Evolutionary conservation across 2,329 filamentous ascomycete species (phyloP).

Genomic region (Fusarium hostae): DNA sequence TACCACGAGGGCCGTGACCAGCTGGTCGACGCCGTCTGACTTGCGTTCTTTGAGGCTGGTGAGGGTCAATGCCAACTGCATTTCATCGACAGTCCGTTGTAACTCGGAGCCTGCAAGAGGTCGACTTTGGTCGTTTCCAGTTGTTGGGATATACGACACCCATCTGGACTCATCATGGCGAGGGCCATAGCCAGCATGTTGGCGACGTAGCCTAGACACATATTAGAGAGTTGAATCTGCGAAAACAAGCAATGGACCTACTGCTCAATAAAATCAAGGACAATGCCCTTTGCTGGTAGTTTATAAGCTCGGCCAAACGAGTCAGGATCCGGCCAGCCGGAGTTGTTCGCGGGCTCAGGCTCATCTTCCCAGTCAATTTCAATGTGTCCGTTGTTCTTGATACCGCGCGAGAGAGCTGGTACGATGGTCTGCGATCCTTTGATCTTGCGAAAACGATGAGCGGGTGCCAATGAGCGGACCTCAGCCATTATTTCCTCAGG

Average conservation of each 20-base stretch:
- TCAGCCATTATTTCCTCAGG: constrained; percentile 77
- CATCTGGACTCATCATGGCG: constrained; percentile 47
- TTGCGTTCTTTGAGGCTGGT: constrained; percentile 64
- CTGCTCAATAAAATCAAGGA: constrained; percentile 78
- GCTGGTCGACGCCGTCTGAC: constrained; percentile 61
- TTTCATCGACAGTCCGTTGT: constrained; percentile 65
- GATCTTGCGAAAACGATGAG: constrained; percentile 70
- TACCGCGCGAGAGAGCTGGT: constrained; percentile 69
- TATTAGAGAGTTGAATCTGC: constrained; percentile 22
- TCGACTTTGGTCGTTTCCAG: constrained; percentile 32
- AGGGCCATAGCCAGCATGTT: constrained; percentile 53
- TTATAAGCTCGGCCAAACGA: constrained; percentile 74
- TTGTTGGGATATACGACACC: constrained; percentile 44
- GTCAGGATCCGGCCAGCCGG: constrained; percentile 66
- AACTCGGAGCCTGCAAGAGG: constrained; percentile 50
- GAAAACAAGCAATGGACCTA: constrained; percentile 51
- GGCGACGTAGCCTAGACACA: constrained; percentile 49
- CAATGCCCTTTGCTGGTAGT: constrained; percentile 71
- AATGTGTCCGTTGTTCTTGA: constrained; percentile 76
- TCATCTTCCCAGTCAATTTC: constrained; percentile 73
- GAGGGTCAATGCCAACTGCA: constrained; percentile 74
- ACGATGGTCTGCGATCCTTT: constrained; percentile 64
- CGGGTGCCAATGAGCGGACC: constrained; percentile 68
- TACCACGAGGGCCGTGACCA: constrained; percentile 72
- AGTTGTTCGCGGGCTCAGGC: constrained; percentile 65